Base-by-base conservation (phyloP, 306 rosid species). In the Castanea mollissima region DNA sequence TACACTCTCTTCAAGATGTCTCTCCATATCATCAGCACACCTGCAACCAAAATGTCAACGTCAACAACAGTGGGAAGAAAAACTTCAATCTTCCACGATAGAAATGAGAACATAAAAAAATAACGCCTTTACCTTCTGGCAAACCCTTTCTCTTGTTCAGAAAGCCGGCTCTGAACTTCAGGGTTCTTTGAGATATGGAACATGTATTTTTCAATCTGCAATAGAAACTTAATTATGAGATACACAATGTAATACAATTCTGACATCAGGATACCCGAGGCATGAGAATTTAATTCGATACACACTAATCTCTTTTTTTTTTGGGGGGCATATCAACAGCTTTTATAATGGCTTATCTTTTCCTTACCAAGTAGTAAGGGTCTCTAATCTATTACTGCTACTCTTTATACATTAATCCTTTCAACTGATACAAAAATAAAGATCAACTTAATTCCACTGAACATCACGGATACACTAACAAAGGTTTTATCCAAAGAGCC, bases 171-270 rank as follows among this genome's bases (percentile, higher is more conserved):
- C 84, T 82, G 84, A 62, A 91, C 88, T 78, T 90, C 98, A 15
- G 71, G 86, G 38, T 90, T 87, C 72, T 88, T 90, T 56, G 55
- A 78, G 82, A 95, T 89, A 85, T 90, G 91, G 78, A 90, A 85
- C 92, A 87, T 86, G 85, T 90, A 83, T 78, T 90, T 95, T 84
- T 91, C 96, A 78, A 91, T 91, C 99, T 95, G 91, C 81, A 83
- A 75, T 25, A 54, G n/a, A 57, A 70, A 81, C 63, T 71, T 7
- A 3, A 15, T 49, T 19, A 20, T 10, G 14, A 79, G 32, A n/a
- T 32, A 29, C 20, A 62, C 38, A 32, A 57, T 1, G 72, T 34
- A 67, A 16, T 67, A 1, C 1, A 57, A 71, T 23, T 21, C 16
- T 41, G 49, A 51, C 8, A 15, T 1, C 25, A 74, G 19, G 74